phyloP scores from a whole-genome alignment of 2,329 filamentous ascomycete genomes.

The Coniosporium tulheliwenetii region DNA sequence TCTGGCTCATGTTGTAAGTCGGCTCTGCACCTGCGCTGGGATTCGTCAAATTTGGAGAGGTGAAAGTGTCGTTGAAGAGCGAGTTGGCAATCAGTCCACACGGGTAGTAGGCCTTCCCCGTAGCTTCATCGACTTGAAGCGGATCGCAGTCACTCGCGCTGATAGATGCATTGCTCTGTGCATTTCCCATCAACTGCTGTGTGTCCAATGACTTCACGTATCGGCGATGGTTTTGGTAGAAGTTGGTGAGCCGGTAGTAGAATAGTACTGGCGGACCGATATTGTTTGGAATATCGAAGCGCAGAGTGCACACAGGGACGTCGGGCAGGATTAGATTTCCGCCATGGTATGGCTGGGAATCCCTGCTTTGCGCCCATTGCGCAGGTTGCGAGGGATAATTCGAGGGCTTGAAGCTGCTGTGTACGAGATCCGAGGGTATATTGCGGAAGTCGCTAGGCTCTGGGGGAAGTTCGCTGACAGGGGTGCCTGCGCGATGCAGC shows the following conservation, averaged over 20 bases:
- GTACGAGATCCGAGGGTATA: conserved; percentile 44
- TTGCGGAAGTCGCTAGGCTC: conserved; percentile 18
- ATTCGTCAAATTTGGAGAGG: conserved; percentile 46
- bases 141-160: conserved; percentile 59
- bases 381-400: conserved; percentile 20
- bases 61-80: conserved; percentile 86
- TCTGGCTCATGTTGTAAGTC: conserved; percentile 59
- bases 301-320: conserved; percentile 46
- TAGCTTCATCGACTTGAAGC: conserved; percentile 36
- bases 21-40: conserved; percentile 23
- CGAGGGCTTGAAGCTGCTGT: conserved; percentile 54
- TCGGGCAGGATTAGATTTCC: conserved; percentile 19
- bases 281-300: conserved; percentile 64
- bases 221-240: conserved; percentile 96
- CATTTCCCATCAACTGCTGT: conserved; percentile 64
- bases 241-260: conserved; percentile 93
- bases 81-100: conserved; percentile 96
- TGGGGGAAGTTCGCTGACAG: neutral
- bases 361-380: conserved; percentile 10
- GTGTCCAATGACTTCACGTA: conserved; percentile 84
- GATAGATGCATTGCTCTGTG: conserved; percentile 45
- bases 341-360: conserved; percentile 9
- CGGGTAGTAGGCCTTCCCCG: conserved; percentile 63
- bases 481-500: conserved; percentile 48
- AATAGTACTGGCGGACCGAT: conserved; percentile 73